Conservation (phyloP, 2,329 filamentous ascomycete species). For the Pseudogymnoascus sp. region DNA sequence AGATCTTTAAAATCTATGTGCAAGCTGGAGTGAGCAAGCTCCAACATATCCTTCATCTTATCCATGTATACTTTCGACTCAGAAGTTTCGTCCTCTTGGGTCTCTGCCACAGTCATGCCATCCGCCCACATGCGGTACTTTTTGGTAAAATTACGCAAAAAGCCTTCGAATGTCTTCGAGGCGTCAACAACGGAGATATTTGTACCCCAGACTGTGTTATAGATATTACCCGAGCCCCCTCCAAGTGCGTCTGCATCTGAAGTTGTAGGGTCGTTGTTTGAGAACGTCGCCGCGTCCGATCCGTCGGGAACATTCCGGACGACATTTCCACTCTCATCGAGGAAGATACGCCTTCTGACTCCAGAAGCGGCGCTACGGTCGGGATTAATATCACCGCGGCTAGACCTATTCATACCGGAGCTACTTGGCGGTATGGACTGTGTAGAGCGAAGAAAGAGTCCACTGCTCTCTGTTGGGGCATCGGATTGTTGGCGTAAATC, state of each 20-base stretch:
- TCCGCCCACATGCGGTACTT: conserved; percentile 93
- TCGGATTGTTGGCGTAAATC: conserved; percentile 55
- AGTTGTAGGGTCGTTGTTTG: conserved; percentile 67
- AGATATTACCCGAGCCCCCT: conserved; percentile 66
- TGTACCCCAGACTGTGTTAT: conserved; percentile 73
- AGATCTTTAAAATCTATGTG: conserved; percentile 86
- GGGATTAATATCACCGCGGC: conserved; percentile 81
- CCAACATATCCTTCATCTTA: conserved; percentile 83
- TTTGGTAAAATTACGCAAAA: conserved; percentile 80
- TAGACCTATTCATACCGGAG: conserved; percentile 47
- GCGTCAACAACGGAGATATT: conserved; percentile 91
- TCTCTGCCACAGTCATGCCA: conserved; percentile 71
- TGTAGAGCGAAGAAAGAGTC: conserved; percentile 69
- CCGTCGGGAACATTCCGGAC: conserved; percentile 45
- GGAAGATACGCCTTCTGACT: conserved; percentile 47
- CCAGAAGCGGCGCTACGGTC: conserved; percentile 57
- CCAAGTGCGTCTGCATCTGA: conserved; percentile 87
- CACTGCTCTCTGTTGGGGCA: conserved; percentile 74
- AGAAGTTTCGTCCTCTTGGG: conserved; percentile 59
- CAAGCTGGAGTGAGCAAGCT: conserved; percentile 73
- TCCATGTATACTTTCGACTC: conserved; percentile 76
- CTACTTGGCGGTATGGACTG: conserved; percentile 43
- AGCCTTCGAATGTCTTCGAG: conserved; percentile 81
- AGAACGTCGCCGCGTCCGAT: conserved; percentile 54
- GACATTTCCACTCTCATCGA: conserved; percentile 49